Percentiles rank a stretch among this genome's conserved stretches.
phyloP scores from a whole-genome alignment of 345 rosid species.

The Gossypium bickii region DNA sequence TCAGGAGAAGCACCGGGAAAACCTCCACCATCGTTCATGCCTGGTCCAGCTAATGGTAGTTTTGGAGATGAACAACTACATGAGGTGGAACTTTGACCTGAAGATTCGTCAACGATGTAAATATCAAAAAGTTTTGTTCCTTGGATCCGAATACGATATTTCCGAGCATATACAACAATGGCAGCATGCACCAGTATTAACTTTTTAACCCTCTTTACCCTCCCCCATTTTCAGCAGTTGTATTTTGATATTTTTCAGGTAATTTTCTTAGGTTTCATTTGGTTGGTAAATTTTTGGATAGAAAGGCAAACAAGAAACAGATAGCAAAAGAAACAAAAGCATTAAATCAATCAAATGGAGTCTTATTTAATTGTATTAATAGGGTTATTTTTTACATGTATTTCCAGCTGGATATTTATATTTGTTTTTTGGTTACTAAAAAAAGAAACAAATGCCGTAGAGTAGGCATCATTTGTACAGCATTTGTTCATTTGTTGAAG shows the following conservation, averaged over 20 bases:
- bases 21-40: constrained; percentile 35
- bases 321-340: not conserved
- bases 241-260: constrained; percentile 11
- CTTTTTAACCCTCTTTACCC: not conserved
- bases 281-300: not conserved
- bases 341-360: not conserved
- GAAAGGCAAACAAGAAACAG: not conserved
- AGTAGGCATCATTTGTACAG: constrained; percentile 43
- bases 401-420: not conserved
- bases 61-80: constrained; percentile 84
- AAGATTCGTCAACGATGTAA: constrained; percentile 39
- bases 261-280: constrained; percentile 1
- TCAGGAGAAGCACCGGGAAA: constrained; percentile 35
- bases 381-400: constrained; percentile 2
- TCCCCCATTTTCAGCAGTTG: not conserved
- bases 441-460: constrained; percentile 23
- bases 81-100: constrained; percentile 78
- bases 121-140: constrained; percentile 44
- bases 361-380: constrained; percentile 16
- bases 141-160: constrained; percentile 19
- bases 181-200: constrained; percentile 9
- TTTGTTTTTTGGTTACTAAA: not conserved
- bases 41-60: constrained; percentile 39
- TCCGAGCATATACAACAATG: constrained; percentile 8
- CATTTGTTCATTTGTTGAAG: constrained; percentile 59